Conservation (phyloP, 345 rosid genomes). For the Erodium maritimum region DNA sequence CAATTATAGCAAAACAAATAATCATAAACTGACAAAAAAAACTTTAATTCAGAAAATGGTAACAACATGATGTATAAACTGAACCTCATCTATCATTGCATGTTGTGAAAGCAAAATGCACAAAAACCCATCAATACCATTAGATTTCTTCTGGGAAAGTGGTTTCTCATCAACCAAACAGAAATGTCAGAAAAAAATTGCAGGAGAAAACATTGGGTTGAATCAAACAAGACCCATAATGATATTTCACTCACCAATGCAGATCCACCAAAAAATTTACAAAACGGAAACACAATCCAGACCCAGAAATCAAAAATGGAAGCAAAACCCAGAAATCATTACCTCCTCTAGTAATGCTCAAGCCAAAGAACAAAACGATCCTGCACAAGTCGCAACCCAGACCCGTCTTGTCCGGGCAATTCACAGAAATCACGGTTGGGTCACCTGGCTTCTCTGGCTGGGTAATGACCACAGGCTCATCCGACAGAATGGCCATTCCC, state of each 20-base stretch:
- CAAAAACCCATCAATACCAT: too few relatives aligned
- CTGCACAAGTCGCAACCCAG: conserved; percentile 65
- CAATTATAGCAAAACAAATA: not conserved
- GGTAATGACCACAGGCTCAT: conserved; percentile 43
- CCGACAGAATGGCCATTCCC: conserved; percentile 38
- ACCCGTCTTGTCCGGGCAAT: conserved; percentile 66
- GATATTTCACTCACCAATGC: not conserved
- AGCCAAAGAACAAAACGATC: conserved; percentile 40
- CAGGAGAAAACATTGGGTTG: conserved; percentile 43
- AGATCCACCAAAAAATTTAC: conserved; percentile 3
- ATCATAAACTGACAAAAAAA: too few relatives aligned
- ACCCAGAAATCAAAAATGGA: not conserved
- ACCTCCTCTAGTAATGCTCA: conserved; percentile 63
- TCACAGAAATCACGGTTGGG: conserved; percentile 39
- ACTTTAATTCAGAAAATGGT: too few relatives aligned
- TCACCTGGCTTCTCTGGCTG: conserved; percentile 30
- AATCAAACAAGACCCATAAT: conserved; percentile 28
- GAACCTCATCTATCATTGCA: too few relatives aligned
- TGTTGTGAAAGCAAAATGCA: too few relatives aligned
- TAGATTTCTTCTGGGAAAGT: too few relatives aligned
- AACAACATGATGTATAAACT: too few relatives aligned
- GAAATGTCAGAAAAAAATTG: conserved; percentile 30
- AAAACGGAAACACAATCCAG: not conserved
- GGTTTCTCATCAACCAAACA: not conserved
- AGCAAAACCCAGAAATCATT: not conserved